These are phyloP conservation scores for Tolypocladium sp. DNA, from an alignment of 2,329 filamentous ascomycete genomes.

Conservation along the genomic window DNA sequence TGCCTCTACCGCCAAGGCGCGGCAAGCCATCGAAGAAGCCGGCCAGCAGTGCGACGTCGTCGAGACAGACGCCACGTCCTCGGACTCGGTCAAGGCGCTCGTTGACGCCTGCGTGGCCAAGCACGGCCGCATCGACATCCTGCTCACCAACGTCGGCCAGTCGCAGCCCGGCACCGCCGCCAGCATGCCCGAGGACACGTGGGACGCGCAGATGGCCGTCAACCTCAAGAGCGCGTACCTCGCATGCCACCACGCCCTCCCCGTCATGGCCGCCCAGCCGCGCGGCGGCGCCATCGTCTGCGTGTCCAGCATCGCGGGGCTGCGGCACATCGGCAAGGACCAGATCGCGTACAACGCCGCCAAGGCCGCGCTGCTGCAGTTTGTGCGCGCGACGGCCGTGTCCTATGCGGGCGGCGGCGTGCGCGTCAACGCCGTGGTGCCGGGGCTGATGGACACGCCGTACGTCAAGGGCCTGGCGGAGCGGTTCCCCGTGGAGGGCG, in stretches of 20 bases:
- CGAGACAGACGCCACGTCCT: neutral
- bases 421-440: neutral
- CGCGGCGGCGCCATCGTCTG: neutral
- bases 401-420: neutral
- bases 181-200: slow-evolving; percentile 6
- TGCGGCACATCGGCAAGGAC: neutral
- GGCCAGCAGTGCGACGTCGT: neutral
- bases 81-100: slow-evolving; percentile 12
- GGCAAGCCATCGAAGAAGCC: neutral
- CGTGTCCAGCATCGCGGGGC: neutral
- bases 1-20: neutral
- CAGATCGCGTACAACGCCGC: neutral
- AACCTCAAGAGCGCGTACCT: neutral
- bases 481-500: neutral
- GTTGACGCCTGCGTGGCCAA: slow-evolving; percentile 41
- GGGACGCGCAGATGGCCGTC: neutral
- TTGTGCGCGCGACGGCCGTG: neutral
- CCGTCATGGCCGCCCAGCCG: neutral
- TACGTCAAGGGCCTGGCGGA: neutral
- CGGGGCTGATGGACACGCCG: neutral
- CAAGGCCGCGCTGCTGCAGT: neutral
- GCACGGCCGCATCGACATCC: slow-evolving; percentile 48
- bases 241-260: neutral
- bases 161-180: slow-evolving; percentile 43
- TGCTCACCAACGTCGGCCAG: slow-evolving; percentile 52